Evolutionary conservation across 2,329 filamentous ascomycete genomes (phyloP).

Genomic region (Coniochaeta hoffmannii): DNA sequence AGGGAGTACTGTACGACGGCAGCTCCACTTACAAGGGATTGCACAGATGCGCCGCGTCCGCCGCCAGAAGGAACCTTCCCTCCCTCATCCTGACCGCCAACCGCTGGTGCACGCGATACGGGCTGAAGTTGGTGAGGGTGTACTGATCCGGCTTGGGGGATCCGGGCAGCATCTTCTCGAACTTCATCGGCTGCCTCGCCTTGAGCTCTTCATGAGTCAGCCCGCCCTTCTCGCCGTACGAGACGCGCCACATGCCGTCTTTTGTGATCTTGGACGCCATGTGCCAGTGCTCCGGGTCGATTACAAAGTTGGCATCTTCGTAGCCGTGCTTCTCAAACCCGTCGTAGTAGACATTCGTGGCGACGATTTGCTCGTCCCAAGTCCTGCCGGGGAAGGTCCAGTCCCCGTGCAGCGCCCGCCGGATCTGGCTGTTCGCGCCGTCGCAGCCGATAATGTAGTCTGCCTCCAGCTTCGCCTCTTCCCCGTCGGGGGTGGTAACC

Average conservation of each 20-base stretch:
- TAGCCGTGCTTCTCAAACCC: neutral
- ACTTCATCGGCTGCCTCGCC: slow-evolving; percentile 34
- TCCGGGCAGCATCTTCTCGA: slow-evolving; percentile 36
- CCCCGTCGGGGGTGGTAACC: slow-evolving; percentile 8
- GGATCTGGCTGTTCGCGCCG: slow-evolving; percentile 25
- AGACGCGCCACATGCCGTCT: slow-evolving; percentile 43
- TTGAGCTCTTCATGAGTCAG: slow-evolving; percentile 34
- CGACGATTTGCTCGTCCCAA: neutral
- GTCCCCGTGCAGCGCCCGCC: slow-evolving; percentile 26
- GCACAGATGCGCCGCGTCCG: neutral
- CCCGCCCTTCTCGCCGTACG: slow-evolving; percentile 36
- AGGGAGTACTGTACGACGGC: neutral
- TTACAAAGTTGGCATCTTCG: slow-evolving; percentile 36
- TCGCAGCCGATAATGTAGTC: slow-evolving; percentile 36
- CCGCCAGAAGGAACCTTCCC: neutral
- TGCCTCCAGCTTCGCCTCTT: slow-evolving; percentile 12
- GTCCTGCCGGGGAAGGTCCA: slow-evolving; percentile 3
- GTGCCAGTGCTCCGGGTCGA: slow-evolving; percentile 39
- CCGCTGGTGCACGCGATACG: neutral
- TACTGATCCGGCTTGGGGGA: slow-evolving; percentile 20
- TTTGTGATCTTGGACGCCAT: slow-evolving; percentile 41
- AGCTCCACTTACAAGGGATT: neutral
- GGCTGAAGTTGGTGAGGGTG: neutral
- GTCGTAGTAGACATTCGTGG: slow-evolving; percentile 22
- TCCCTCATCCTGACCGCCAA: neutral